Base-by-base conservation (phyloP, 2,329 filamentous ascomycete species). In the Sarocladium kiliense region DNA sequence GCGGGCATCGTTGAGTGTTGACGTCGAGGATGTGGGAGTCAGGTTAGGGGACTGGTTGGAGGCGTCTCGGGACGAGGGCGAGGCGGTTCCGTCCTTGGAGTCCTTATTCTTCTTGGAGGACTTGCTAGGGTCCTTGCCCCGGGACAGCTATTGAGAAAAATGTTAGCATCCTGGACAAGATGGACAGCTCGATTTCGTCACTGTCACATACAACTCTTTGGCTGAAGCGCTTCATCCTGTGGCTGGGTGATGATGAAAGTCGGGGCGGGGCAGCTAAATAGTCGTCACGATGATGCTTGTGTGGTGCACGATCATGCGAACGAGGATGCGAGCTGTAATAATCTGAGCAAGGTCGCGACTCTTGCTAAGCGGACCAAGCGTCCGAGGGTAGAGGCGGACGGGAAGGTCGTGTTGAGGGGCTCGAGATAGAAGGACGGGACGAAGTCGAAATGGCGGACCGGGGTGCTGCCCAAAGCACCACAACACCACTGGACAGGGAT, bases 221-320 rank as follows among this genome's bases (percentile, higher is more conserved):
- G 77, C 91, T 89, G 76, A 97, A 96, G 73, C 91, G 89, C 80
- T 96, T 97, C 93, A 97, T 97, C 75, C 81, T 88, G 74, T 61
- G 65, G 65, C 55, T 54, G 45, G 54, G 23, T 50, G 49, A 14
- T 53, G 50, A 34, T 26, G 19, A 39, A 41, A 16, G 32, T 41
- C 30, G 34, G n/a, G 50, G 50, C 50, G 50, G 50, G 50, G 50
- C 50, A 27, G 21, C 14, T 23, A 26, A 21, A 34, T 21, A 10
- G 34, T 39, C 19, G 50, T 53, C 16, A 27, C 23, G 47, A 34
- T 53, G 39, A 53, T 34, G 23, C 32, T 10, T 37, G 44, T 27
- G n/a, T 42, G 54, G 30, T 53, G 47, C 47, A 23, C 47, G 36
- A 51, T 36, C 47, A 36, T 36, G 27, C 47, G 47, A 4, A 51